Evolutionary conservation across 2,329 filamentous ascomycete genomes (phyloP).

Genomic region (Cladosporium sp.): DNA sequence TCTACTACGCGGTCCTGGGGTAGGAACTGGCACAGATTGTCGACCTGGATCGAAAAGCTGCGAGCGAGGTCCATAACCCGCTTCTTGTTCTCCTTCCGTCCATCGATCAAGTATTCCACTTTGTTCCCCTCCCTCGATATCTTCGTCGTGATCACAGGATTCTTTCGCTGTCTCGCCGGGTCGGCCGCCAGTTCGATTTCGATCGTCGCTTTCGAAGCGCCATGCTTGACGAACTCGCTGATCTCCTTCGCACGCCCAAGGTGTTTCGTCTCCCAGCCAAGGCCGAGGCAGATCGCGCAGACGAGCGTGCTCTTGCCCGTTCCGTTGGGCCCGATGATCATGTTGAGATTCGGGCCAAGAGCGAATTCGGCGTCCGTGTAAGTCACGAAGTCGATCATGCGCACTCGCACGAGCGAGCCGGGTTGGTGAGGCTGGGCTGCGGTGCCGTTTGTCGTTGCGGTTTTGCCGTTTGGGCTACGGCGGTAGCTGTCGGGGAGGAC

Average conservation of each 20-base stretch:
- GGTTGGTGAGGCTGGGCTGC: constrained; percentile 46
- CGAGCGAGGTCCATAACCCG: constrained; percentile 61
- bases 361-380: constrained; percentile 89
- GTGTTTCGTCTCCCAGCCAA: constrained; percentile 76
- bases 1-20: constrained; percentile 94
- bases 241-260: constrained; percentile 80
- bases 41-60: constrained; percentile 82
- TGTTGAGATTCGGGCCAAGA: constrained; percentile 88
- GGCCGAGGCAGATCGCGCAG: constrained; percentile 88
- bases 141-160: constrained; percentile 66
- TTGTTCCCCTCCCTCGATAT: constrained; percentile 81
- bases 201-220: constrained; percentile 67
- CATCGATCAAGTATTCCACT: constrained; percentile 72
- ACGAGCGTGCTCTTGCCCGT: constrained; percentile 97
- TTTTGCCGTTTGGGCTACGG: constrained; percentile 24
- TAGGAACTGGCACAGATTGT: constrained; percentile 95
- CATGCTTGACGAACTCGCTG: constrained; percentile 90
- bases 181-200: constrained; percentile 81
- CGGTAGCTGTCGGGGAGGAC: constrained; percentile 31
- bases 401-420: constrained; percentile 83
- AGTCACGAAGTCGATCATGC: constrained; percentile 84
- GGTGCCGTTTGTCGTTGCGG: not conserved
- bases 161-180: constrained; percentile 49
- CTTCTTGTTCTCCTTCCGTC: constrained; percentile 54
- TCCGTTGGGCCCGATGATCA: constrained; percentile 98